Percentiles rank a stretch among this genome's conserved stretches.
These are phyloP conservation scores for Ogataea nonfermentans DNA, from an alignment of 805 yeast species.

Conservation along the genomic window DNA sequence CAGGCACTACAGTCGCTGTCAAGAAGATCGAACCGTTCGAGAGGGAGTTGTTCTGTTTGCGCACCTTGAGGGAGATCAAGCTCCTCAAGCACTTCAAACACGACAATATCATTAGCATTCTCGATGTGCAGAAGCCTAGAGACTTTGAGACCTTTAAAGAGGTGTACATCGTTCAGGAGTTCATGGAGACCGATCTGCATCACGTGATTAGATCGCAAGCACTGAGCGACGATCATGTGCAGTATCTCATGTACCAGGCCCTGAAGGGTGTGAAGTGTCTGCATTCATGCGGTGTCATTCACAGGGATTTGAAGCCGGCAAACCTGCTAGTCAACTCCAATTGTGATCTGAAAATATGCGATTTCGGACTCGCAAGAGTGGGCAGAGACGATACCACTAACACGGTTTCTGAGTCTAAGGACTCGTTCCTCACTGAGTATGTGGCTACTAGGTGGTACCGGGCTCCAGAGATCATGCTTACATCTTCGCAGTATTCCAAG, in stretches of 20 bases:
- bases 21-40: slow-evolving; percentile 74
- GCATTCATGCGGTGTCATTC: slow-evolving; percentile 72
- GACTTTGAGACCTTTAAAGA: slow-evolving; percentile 61
- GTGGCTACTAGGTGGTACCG: slow-evolving; percentile 86
- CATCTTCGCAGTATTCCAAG: slow-evolving; percentile 67
- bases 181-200: slow-evolving; percentile 74
- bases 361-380: slow-evolving; percentile 70
- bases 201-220: slow-evolving; percentile 55
- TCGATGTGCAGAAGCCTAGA: slow-evolving; percentile 65
- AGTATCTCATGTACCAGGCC: slow-evolving; percentile 68
- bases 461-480: slow-evolving; percentile 81
- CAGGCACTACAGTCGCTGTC: slow-evolving; percentile 64
- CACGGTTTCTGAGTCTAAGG: slow-evolving; percentile 22
- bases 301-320: slow-evolving; percentile 75
- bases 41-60: slow-evolving; percentile 59
- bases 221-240: slow-evolving; percentile 64
- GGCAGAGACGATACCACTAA: slow-evolving; percentile 46
- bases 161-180: slow-evolving; percentile 73
- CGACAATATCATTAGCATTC: slow-evolving; percentile 66
- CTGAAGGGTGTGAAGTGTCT: slow-evolving; percentile 67
- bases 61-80: slow-evolving; percentile 71
- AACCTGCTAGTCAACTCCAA: slow-evolving; percentile 64
- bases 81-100: slow-evolving; percentile 65
- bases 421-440: slow-evolving; percentile 62
- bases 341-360: slow-evolving; percentile 76